Evolutionary conservation across 345 rosid genomes (phyloP), one percentile per base, ranked within the genome.

Genomic region (Gynandropsis gynandra): DNA sequence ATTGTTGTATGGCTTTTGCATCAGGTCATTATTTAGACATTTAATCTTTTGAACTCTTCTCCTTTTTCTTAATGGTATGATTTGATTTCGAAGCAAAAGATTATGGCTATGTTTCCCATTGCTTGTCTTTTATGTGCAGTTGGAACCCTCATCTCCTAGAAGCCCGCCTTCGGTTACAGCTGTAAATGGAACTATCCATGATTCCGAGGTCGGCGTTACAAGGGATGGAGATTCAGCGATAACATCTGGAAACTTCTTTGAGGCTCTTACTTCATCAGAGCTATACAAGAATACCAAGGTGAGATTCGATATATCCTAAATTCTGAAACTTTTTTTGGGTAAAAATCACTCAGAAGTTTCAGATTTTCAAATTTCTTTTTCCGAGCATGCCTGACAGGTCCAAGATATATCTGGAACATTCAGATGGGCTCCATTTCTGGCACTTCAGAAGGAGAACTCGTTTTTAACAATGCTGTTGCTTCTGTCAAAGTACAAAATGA

Each of bases 401-500:
- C 72, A 76, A n/a, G 99, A 93, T 43, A 93, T 93, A 42, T 82
- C 89, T 31, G 99, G 99, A 32, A 82, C 97, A 47, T 93, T 88
- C 73, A 80, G 97, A 31, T 93, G 97, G 99, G 97, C 95, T n/a
- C 99, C 99, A 0, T 93, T 93, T 74, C 92, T 93, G 42, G 99
- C 97, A 40, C 66, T 93, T 63, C 97, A 85, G 69, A 76, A 74
- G 53, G 80, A 85, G 1, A 89, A 93, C 80, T 81, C 97, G 54
- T 93, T 88, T 54, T 64, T 93, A 71, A 85, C 99, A 38, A 93
- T 93, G 99, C 65, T 93, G 29, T 64, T 93, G 47, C 67, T 93
- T 68, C 97, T 93, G 21, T 93, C 99, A 4, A 93, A 88, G 61
- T 93, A 93, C 73, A 88, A 88, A 70, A 93, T 93, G 99, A 93